phyloP scores from a whole-genome alignment of 2,329 filamentous ascomycete species.

The Coniochaeta sp. region DNA sequence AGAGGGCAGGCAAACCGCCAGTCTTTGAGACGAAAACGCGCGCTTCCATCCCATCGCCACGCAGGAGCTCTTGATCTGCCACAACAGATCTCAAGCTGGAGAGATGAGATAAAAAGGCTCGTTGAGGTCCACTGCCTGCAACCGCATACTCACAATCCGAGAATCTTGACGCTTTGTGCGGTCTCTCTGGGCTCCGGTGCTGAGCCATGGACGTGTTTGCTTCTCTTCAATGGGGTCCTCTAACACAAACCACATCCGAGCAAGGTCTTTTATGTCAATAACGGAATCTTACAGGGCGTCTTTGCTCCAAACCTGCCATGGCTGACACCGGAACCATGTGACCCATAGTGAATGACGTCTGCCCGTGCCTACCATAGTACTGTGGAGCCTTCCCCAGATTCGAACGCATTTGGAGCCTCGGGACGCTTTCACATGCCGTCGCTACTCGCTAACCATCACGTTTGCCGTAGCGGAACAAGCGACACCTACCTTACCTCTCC shows the following conservation, averaged over 20 bases:
- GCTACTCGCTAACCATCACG: neutral
- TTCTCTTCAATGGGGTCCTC: neutral
- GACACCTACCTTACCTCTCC: neutral
- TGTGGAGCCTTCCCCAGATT: neutral
- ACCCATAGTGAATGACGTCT: neutral
- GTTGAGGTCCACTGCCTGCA: neutral
- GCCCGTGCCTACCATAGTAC: no score
- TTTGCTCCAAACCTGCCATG: neutral
- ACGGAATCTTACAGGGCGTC: neutral
- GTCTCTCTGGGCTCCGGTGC: neutral
- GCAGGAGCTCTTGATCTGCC: neutral
- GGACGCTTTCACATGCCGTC: slow-evolving; percentile 2
- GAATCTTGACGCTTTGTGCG: neutral
- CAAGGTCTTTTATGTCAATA: neutral
- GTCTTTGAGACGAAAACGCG: neutral
- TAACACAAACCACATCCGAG: neutral
- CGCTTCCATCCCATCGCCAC: neutral
- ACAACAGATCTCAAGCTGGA: neutral
- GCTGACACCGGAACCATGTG: neutral
- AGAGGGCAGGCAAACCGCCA: neutral
- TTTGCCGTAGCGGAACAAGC: neutral
- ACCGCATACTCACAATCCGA: neutral
- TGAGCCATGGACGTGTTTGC: neutral
- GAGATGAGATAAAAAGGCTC: neutral
- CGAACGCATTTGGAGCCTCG: slow-evolving; percentile 1